phyloP scores from a whole-genome alignment of 1,284 basidiomycete genomes.

The Ustilago crameri region DNA sequence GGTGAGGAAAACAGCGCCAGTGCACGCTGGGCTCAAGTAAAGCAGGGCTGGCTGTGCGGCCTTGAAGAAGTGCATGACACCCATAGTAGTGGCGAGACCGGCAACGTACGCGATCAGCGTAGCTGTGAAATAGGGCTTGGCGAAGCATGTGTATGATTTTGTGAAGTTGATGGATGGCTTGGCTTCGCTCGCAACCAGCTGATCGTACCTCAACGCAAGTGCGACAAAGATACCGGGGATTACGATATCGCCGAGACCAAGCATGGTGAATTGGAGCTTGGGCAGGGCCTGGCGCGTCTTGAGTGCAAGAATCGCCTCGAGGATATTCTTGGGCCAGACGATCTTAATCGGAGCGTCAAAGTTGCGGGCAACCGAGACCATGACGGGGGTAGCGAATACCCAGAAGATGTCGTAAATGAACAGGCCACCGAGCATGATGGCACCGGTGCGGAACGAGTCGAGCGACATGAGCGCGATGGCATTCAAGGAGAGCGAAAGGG shows the following conservation, averaged over 20 bases:
- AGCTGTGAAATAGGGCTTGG: conserved; percentile 82
- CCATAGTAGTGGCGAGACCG: conserved; percentile 83
- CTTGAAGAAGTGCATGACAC: conserved; percentile 83
- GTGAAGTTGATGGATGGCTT: conserved; percentile 51
- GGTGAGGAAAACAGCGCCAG: conserved; percentile 68
- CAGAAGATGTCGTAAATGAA: conserved; percentile 68
- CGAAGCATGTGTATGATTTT: conserved; percentile 69
- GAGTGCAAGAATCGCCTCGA: conserved; percentile 32
- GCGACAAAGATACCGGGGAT: conserved; percentile 90
- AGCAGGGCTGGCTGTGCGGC: conserved; percentile 90
- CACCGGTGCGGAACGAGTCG: conserved; percentile 90
- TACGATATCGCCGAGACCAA: conserved; percentile 91
- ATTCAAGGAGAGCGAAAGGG: conserved; percentile 84
- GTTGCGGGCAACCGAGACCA: conserved; percentile 79
- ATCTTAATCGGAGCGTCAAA: conserved; percentile 88
- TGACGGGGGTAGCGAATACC: conserved; percentile 67
- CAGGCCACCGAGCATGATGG: conserved; percentile 76
- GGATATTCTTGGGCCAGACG: conserved; percentile 70
- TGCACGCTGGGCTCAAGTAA: conserved; percentile 78
- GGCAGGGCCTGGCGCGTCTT: conserved; percentile 23
- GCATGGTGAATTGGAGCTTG: conserved; percentile 80
- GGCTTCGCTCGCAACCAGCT: conserved; percentile 71
- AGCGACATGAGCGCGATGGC: conserved; percentile 84
- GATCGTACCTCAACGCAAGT: conserved; percentile 87
- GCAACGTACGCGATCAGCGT: conserved; percentile 80